Evolutionary conservation across 805 yeast species (phyloP).

Genomic region (Saturnispora galanensis): DNA sequence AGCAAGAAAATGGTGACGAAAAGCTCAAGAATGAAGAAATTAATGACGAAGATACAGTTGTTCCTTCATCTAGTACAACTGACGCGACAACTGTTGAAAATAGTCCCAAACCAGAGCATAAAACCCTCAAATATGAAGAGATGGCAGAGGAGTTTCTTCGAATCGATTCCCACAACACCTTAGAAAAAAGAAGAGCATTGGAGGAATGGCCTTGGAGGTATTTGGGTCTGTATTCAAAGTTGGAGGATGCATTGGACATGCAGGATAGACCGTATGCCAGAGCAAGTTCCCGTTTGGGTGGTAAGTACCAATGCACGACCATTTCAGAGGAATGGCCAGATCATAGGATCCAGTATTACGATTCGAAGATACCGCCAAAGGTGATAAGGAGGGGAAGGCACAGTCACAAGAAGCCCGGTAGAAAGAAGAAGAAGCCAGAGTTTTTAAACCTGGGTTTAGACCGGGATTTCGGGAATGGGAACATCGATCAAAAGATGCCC

Average conservation of each 20-base stretch:
- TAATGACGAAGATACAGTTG: constrained; percentile 26
- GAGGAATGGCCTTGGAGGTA: constrained; percentile 81
- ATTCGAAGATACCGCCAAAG: constrained; percentile 16
- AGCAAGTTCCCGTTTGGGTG: constrained; percentile 67
- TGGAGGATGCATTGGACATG: constrained; percentile 69
- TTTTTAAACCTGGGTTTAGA: constrained; percentile 15
- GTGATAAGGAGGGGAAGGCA: constrained; percentile 15
- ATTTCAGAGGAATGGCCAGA: constrained; percentile 49
- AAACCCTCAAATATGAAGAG: constrained; percentile 39
- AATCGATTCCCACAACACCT: constrained; percentile 32
- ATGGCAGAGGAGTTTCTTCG: constrained; percentile 44
- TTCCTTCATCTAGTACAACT: background rate
- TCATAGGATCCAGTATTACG: constrained; percentile 60
- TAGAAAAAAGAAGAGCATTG: constrained; percentile 39
- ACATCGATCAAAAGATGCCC: constrained; percentile 9
- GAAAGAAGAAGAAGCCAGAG: constrained; percentile 15
- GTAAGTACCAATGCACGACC: constrained; percentile 63
- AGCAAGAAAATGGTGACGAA: background rate
- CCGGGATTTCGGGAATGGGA: constrained; percentile 7
- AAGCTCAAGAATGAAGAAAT: background rate
- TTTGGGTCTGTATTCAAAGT: constrained; percentile 60
- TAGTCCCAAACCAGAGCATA: constrained; percentile 9
- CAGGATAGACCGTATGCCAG: constrained; percentile 76
- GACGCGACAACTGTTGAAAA: too few species aligned
- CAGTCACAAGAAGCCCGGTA: constrained; percentile 16